Evolutionary conservation across 345 rosid genomes (phyloP).

Genomic region (Laguncularia racemosa): DNA sequence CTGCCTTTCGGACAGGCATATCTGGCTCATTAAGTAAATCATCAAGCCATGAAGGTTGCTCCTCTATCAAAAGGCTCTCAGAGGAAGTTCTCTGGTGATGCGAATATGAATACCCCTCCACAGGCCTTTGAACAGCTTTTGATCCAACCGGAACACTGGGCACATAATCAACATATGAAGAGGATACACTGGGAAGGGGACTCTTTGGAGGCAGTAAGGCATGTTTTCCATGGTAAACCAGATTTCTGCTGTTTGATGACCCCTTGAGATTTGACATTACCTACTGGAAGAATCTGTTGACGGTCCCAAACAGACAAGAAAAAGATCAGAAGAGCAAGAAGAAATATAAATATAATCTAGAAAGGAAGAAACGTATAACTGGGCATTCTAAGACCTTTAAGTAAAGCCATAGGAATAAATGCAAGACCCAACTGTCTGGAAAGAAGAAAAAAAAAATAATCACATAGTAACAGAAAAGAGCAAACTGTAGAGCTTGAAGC

Average conservation of each 20-base stretch:
- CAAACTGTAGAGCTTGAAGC: no score
- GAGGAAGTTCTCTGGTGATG: constrained; percentile 43
- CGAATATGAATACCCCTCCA: constrained; percentile 10
- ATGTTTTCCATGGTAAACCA: constrained; percentile 36
- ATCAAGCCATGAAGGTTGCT: constrained; percentile 61
- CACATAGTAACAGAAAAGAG: no score
- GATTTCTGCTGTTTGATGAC: constrained; percentile 25
- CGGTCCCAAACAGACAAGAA: no score
- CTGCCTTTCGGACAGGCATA: constrained; percentile 23
- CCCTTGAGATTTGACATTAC: constrained; percentile 42
- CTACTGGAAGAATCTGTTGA: no score
- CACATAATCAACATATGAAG: constrained; percentile 28
- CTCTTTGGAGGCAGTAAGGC: constrained; percentile 31
- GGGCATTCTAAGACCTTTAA: no score
- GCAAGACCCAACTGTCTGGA: no score
- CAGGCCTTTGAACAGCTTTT: constrained; percentile 20
- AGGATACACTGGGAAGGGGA: constrained; percentile 24
- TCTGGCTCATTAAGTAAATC: constrained; percentile 55
- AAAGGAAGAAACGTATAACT: no score
- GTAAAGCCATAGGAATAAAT: no score
- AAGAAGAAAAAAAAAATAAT: no score
- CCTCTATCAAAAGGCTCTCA: constrained; percentile 27
- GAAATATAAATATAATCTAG: no score
- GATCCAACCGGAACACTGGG: constrained; percentile 23
- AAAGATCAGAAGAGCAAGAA: no score